A percentile compares a stretch with the other conserved stretches of the same genome.
phyloP scores from a whole-genome alignment of 2,329 filamentous ascomycete genomes.

The Clathrospora elynae region DNA sequence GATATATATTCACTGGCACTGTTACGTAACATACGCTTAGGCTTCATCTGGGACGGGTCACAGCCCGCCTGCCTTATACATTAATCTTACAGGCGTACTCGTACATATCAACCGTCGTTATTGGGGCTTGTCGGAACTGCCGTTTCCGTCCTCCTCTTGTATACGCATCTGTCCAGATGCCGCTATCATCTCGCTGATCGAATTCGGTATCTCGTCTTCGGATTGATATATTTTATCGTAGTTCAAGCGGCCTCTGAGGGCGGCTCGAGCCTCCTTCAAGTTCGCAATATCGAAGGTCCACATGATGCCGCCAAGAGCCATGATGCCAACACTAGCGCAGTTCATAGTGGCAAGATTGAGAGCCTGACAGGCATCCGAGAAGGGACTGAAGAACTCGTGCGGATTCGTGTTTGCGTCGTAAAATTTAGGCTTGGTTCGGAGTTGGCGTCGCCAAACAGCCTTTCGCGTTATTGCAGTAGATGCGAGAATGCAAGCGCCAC shows the following conservation, averaged over 20 bases:
- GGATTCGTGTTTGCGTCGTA: slow-evolving; percentile 65
- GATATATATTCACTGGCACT: background rate
- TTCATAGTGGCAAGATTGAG: slow-evolving; percentile 87
- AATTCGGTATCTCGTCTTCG: slow-evolving; percentile 31
- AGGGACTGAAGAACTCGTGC: slow-evolving; percentile 62
- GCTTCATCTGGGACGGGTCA: too few relatives aligned
- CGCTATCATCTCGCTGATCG: slow-evolving; percentile 41
- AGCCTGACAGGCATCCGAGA: slow-evolving; percentile 78
- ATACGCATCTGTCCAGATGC: slow-evolving; percentile 53
- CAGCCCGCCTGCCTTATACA: slow-evolving; percentile 22
- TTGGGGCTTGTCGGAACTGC: slow-evolving; percentile 15
- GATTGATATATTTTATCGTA: slow-evolving; percentile 60
- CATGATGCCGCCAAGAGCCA: slow-evolving; percentile 72
- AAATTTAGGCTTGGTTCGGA: slow-evolving; percentile 69
- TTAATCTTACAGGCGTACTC: slow-evolving; percentile 29
- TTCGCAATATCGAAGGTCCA: slow-evolving; percentile 75
- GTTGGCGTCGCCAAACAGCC: slow-evolving; percentile 67
- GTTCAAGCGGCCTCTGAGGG: slow-evolving; percentile 61
- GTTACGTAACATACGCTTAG: background rate
- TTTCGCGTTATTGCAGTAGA: slow-evolving; percentile 69
- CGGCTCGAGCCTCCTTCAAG: slow-evolving; percentile 61
- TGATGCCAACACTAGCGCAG: slow-evolving; percentile 74
- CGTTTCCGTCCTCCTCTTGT: slow-evolving; percentile 21
- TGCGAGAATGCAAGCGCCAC: slow-evolving; percentile 74
- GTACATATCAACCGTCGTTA: slow-evolving; percentile 20